phyloP scores from a whole-genome alignment of 345 rosid species.

The Eutrema japonicum region DNA sequence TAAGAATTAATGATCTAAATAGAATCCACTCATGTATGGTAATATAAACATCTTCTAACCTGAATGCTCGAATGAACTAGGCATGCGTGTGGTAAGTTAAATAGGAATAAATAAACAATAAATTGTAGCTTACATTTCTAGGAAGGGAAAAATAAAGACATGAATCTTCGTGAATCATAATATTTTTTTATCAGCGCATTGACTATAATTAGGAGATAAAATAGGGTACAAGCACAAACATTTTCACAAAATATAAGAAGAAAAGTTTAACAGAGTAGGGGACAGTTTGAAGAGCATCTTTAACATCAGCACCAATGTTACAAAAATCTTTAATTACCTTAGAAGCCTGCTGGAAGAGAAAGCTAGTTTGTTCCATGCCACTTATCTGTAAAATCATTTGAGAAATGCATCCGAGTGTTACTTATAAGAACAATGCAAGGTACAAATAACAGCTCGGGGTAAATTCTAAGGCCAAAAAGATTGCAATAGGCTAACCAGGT shows the following conservation, averaged over 20 bases:
- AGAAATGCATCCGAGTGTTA: conserved; percentile 10
- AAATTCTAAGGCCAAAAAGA: conserved; percentile 15
- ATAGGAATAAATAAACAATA: not conserved
- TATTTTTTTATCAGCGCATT: not conserved
- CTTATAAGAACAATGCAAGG: conserved; percentile 6
- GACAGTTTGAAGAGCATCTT: conserved; percentile 3
- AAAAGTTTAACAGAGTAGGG: conserved; percentile 18
- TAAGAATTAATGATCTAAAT: conserved; percentile 12
- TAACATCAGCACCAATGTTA: conserved; percentile 23
- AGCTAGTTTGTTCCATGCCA: conserved; percentile 99
- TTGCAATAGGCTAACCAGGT: conserved; percentile 63
- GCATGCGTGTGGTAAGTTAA: not conserved
- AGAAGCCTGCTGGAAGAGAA: conserved; percentile 96
- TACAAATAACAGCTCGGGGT: not conserved
- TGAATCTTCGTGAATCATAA: conserved; percentile 4
- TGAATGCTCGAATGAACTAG: conserved; percentile 11
- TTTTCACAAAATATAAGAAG: not conserved
- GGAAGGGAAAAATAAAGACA: not conserved
- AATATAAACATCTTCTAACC: conserved; percentile 10
- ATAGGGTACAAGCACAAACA: conserved; percentile 7
- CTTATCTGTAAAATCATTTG: conserved; percentile 65
- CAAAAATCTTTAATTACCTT: conserved; percentile 58
- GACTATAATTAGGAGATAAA: not conserved
- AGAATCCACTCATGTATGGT: conserved; percentile 14
- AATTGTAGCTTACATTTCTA: not conserved